Conservation (phyloP, 306 rosid genomes). For the Medicago lupulina region DNA sequence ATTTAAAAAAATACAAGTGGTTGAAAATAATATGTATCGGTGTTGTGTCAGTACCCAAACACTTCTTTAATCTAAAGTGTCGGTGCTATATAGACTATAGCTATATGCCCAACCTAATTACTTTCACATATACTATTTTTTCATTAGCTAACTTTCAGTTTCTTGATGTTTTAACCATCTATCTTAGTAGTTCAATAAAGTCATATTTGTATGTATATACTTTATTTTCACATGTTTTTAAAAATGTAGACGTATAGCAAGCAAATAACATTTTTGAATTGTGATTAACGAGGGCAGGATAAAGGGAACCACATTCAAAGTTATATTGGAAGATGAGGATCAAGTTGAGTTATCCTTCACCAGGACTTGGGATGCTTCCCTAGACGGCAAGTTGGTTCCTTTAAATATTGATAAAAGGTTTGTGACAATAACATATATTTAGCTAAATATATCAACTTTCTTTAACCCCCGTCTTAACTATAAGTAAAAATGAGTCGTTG, state of each 20-base stretch:
- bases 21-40: background rate
- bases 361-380: constrained; percentile 74
- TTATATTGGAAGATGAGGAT: constrained; percentile 74
- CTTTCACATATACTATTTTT: constrained; percentile 4
- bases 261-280: background rate
- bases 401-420: constrained; percentile 90
- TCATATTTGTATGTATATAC: background rate
- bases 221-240: background rate
- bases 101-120: background rate
- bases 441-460: too few species aligned
- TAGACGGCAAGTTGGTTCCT: constrained; percentile 65
- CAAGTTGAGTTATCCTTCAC: constrained; percentile 88
- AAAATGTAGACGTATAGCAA: background rate
- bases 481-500: too few species aligned
- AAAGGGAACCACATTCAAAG: constrained; percentile 61
- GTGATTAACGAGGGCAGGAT: constrained; percentile 61
- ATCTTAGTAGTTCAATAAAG: background rate
- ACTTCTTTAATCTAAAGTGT: background rate
- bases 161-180: background rate
- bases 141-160: background rate
- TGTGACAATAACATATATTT: background rate
- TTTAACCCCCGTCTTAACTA: too few species aligned
- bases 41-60: background rate
- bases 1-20: background rate
- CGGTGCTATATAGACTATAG: background rate